A percentile compares a stretch with the other conserved stretches of the same genome.
Conservation (phyloP, 1,284 basidiomycete species). For the Trichosporon ovoides region DNA sequence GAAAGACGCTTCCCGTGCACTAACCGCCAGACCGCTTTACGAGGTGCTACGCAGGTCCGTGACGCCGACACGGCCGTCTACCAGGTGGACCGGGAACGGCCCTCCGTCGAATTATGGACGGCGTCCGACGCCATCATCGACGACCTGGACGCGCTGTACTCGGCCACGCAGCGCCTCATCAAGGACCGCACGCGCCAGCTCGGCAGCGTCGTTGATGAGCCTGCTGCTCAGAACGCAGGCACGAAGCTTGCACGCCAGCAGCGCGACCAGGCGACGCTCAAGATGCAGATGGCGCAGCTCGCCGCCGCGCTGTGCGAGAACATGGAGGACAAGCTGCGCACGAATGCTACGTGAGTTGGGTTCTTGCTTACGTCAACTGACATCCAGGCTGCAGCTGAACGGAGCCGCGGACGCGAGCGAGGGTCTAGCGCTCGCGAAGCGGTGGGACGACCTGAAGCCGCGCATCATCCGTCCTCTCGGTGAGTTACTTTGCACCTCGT, state of each 20-base stretch:
- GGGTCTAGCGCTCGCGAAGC: slow-evolving; percentile 30
- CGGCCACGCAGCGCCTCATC: slow-evolving; percentile 57
- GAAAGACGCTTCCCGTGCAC: not conserved
- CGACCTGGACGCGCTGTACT: slow-evolving; percentile 66
- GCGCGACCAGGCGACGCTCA: slow-evolving; percentile 39
- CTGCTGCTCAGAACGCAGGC: slow-evolving; percentile 13
- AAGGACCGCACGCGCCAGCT: slow-evolving; percentile 51
- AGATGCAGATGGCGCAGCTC: slow-evolving; percentile 65
- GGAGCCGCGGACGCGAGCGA: slow-evolving; percentile 37
- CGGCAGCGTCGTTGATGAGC: slow-evolving; percentile 50
- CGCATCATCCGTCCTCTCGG: slow-evolving; percentile 44
- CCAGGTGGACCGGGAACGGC: slow-evolving; percentile 58
- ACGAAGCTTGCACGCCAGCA: slow-evolving; percentile 21
- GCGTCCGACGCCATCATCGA: slow-evolving; percentile 64
- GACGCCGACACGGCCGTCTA: slow-evolving; percentile 67
- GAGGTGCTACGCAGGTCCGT: slow-evolving; percentile 68
- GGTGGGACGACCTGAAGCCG: slow-evolving; percentile 40
- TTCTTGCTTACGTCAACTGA: slow-evolving; percentile 25
- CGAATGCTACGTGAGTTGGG: slow-evolving; percentile 59
- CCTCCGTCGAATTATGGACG: slow-evolving; percentile 75
- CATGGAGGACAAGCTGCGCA: slow-evolving; percentile 66
- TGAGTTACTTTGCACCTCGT: no score
- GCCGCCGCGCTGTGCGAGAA: slow-evolving; percentile 65
- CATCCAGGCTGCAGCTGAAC: slow-evolving; percentile 31
- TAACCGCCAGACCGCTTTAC: slow-evolving; percentile 59